Evolutionary conservation across 345 rosid genomes (phyloP).

Genomic region (Anacardium occidentale): DNA sequence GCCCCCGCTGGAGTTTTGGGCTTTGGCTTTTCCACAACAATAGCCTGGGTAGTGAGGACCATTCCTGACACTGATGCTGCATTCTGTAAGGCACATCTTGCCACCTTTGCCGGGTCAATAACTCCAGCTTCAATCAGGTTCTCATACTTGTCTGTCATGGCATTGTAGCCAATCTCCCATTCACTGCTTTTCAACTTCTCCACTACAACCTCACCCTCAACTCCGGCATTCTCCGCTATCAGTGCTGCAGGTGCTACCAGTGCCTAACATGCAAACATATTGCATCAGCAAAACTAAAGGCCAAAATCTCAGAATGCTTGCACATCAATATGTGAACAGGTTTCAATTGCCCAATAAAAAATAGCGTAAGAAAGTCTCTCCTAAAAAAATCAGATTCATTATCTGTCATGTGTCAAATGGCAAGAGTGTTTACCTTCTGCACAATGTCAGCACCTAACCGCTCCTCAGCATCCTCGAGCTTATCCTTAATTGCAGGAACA

Average conservation of each 20-base stretch:
- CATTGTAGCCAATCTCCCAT: conserved; percentile 96
- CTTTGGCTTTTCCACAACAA: conserved; percentile 83
- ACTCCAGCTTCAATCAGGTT: conserved; percentile 88
- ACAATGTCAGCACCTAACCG: conserved; percentile 92
- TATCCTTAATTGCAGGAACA: conserved; percentile 77
- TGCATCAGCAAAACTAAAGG: background rate
- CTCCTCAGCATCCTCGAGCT: conserved; percentile 75
- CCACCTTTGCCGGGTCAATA: conserved; percentile 93
- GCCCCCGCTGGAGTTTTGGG: conserved; percentile 60
- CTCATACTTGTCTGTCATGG: conserved; percentile 84
- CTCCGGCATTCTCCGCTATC: conserved; percentile 93
- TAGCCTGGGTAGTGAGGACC: conserved; percentile 98
- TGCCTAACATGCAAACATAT: conserved; percentile 47
- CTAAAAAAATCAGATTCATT: background rate
- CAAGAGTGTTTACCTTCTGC: conserved; percentile 61
- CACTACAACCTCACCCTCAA: conserved; percentile 94
- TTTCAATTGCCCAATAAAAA: background rate
- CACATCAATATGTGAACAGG: background rate
- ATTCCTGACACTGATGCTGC: conserved; percentile 96
- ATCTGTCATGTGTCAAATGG: background rate
- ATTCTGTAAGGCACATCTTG: conserved; percentile 91
- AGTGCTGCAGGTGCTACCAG: conserved; percentile 81
- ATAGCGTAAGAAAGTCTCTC: background rate
- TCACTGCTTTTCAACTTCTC: conserved; percentile 72
- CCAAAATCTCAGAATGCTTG: background rate